Conservation (phyloP, 1,284 basidiomycete genomes). For the Microbotryum violaceum region DNA sequence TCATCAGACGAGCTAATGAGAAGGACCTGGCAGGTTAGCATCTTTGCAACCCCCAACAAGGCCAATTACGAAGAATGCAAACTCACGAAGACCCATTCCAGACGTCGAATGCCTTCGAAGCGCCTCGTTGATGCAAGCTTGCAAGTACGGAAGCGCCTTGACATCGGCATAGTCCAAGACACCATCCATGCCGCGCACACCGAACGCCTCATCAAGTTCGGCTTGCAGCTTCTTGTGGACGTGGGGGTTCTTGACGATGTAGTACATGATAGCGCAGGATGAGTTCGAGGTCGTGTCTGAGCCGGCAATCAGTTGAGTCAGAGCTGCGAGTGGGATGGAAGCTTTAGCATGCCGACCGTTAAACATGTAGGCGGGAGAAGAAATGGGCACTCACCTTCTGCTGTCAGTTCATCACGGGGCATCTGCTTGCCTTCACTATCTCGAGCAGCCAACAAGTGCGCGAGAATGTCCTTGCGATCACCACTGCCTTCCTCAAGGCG, state of each 20-base stretch:
- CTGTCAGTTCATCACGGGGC: slow-evolving; percentile 71
- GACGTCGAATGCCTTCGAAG: slow-evolving; percentile 68
- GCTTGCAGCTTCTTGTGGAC: slow-evolving; percentile 63
- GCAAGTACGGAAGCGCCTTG: slow-evolving; percentile 44
- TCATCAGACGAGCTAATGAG: slow-evolving; percentile 55
- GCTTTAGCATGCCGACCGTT: no score
- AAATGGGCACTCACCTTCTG: slow-evolving; percentile 50
- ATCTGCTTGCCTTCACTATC: slow-evolving; percentile 72
- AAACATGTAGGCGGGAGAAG: neutral
- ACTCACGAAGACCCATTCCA: slow-evolving; percentile 56
- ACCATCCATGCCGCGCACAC: slow-evolving; percentile 43
- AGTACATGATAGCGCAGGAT: slow-evolving; percentile 74
- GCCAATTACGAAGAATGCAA: slow-evolving; percentile 12
- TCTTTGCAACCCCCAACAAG: neutral
- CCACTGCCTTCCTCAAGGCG: slow-evolving; percentile 55
- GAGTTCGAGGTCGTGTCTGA: slow-evolving; percentile 74
- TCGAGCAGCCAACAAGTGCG: slow-evolving; percentile 65
- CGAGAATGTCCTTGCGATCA: slow-evolving; percentile 64
- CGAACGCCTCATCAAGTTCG: slow-evolving; percentile 64
- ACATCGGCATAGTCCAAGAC: slow-evolving; percentile 36
- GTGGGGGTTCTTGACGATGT: slow-evolving; percentile 60
- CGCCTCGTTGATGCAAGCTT: slow-evolving; percentile 73
- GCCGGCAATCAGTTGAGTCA: slow-evolving; percentile 77
- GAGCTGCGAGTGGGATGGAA: slow-evolving; percentile 36
- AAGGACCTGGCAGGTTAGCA: neutral